Percentiles rank a stretch among this genome's conserved stretches.
phyloP scores from a whole-genome alignment of 2,329 filamentous ascomycete species.

The Fusarium clavum region DNA sequence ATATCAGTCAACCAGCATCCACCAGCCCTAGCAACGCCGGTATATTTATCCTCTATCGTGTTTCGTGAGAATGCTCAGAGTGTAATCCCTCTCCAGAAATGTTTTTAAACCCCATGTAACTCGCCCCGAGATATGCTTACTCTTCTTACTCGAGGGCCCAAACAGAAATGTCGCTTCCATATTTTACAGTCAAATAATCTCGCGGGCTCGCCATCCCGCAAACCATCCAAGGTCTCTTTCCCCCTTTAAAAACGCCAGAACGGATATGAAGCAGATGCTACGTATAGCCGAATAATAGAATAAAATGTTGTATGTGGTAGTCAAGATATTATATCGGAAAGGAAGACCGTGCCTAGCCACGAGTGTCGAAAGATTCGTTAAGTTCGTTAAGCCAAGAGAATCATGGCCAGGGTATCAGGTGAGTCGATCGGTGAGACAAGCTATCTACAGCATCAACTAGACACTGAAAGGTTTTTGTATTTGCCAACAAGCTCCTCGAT shows the following conservation, averaged over 20 bases:
- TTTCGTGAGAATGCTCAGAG: conserved; percentile 21
- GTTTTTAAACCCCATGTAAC: conserved; percentile 6
- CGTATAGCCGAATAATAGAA: conserved; percentile 19
- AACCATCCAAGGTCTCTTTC: conserved; percentile 22
- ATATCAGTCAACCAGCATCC: not conserved
- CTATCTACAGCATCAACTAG: conserved; percentile 14
- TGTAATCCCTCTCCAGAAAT: not conserved
- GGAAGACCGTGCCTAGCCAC: conserved; percentile 17
- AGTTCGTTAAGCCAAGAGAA: conserved; percentile 18
- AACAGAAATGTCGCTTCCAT: conserved; percentile 28
- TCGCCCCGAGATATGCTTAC: not conserved
- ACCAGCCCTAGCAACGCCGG: conserved; percentile 18
- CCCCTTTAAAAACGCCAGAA: conserved; percentile 39
- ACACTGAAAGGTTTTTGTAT: conserved; percentile 51
- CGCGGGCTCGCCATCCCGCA: conserved; percentile 28
- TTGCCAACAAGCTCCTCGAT: conserved; percentile 68
- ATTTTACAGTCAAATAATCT: conserved; percentile 24
- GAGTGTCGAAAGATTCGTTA: conserved; percentile 22
- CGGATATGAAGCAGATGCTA: conserved; percentile 33
- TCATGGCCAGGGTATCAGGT: not conserved
- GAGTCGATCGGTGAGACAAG: not conserved
- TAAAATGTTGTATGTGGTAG: conserved; percentile 21
- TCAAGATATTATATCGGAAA: conserved; percentile 35
- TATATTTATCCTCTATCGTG: conserved; percentile 27
- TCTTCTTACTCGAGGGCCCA: conserved; percentile 8